Conservation (phyloP, 1,284 basidiomycete genomes). For the Ustilago trichophora region DNA sequence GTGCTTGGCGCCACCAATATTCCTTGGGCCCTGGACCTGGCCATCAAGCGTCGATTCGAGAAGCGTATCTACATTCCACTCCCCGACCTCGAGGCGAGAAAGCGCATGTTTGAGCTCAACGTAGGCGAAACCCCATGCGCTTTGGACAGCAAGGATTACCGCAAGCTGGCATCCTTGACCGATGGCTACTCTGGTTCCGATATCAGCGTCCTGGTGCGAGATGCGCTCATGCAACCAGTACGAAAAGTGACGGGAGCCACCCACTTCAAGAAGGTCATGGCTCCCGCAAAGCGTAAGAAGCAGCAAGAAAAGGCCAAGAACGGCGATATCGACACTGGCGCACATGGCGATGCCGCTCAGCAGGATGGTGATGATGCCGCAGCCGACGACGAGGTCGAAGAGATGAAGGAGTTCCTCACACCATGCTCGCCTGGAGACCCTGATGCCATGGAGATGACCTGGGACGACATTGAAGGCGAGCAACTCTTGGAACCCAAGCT, state of each 20-base stretch:
- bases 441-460: conserved; percentile 85
- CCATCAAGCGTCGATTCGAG: conserved; percentile 98
- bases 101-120: conserved; percentile 96
- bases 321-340: conserved; percentile 39
- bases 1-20: conserved; percentile 99
- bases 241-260: conserved; percentile 94
- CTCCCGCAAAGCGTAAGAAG: conserved; percentile 47
- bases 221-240: conserved; percentile 98
- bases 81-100: conserved; percentile 89
- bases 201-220: conserved; percentile 92
- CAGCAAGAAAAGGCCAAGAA: conserved; percentile 39
- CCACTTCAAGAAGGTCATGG: conserved; percentile 80
- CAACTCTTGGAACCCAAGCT: conserved; percentile 74
- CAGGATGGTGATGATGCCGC: conserved; percentile 30
- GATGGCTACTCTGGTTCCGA: conserved; percentile 95
- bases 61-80: conserved; percentile 98
- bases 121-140: conserved; percentile 91
- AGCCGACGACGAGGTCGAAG: conserved; percentile 65
- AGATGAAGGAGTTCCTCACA: conserved; percentile 74
- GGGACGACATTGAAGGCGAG: conserved; percentile 91
- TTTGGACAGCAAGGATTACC: conserved; percentile 81
- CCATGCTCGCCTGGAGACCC: conserved; percentile 95
- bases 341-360: conserved; percentile 33
- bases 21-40: conserved; percentile 82
- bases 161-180: conserved; percentile 81